Base-by-base conservation (phyloP, 2,329 filamentous ascomycete species). In the Trichophyton verrucosum region DNA sequence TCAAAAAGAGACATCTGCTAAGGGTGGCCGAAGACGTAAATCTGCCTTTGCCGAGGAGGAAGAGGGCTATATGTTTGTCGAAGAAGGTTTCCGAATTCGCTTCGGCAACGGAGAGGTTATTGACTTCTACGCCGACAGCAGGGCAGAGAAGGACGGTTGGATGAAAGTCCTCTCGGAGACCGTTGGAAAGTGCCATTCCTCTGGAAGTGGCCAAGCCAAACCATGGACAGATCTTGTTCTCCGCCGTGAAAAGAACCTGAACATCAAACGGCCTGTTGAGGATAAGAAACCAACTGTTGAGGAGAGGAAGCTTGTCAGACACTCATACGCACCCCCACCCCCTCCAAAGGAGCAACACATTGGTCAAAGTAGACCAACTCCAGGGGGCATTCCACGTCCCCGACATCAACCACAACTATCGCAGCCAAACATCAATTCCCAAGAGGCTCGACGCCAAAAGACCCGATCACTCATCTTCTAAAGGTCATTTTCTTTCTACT, bases 1-100 rank as follows among this genome's bases (percentile, higher is more conserved):
- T 5, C 88, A 96, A 69, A 91, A 89, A 66, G 89, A 95, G 70
- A 89, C 86, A 0, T 85, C 82, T 13, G 87, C 86, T 61, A 88
- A 86, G 71, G 83, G 82, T 65, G 89, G 90, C 61, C 86, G 85
- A 67, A 87, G 94, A 49, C 87, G 94, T 61, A 91, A 95, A 73
- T 96, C 91, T 38, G 94, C 89, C 9, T 99, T 99, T 73, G 91
- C 92, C 1, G 94, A 97, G 74, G 94, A 99, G 66, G 94, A 99
- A 75, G 94, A 99, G 72, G 94, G 94, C 47, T 99, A 99, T 79
- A 96, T 96, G 88, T 99, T 99, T 73, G 92, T 99, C 59, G 94
- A 99, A 74, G 94, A 99, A 73, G 94, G 94, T 2, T 99, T 99
- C 86, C 89, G 94, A 46, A 95, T 99, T 72, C 90, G 92, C 61